A percentile compares a stretch with the other conserved stretches of the same genome.
These are phyloP conservation scores for Parascedosporium putredinis DNA, from an alignment of 2,329 filamentous ascomycete genomes.

Conservation along the genomic window DNA sequence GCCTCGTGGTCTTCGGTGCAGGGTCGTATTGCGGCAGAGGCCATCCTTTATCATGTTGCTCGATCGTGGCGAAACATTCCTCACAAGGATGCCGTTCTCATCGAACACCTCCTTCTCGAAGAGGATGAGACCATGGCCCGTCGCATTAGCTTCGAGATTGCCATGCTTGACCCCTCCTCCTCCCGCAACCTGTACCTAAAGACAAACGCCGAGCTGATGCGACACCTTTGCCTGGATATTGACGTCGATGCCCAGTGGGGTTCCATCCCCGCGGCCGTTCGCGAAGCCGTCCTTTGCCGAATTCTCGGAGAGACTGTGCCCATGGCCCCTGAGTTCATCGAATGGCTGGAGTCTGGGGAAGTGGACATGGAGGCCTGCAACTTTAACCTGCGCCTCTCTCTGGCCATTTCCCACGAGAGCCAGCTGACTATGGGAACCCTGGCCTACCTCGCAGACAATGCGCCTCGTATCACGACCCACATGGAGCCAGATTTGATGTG, in stretches of 20 bases:
- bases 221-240: constrained; percentile 22
- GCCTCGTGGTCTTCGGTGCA: constrained; percentile 18
- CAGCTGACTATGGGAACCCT: constrained; percentile 13
- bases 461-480: constrained; percentile 9
- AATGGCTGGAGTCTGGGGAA: constrained; percentile 15
- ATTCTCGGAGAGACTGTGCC: constrained; percentile 17
- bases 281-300: constrained; percentile 20
- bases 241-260: constrained; percentile 23
- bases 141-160: constrained; percentile 23
- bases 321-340: constrained; percentile 15
- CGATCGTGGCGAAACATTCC: constrained; percentile 18
- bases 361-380: constrained; percentile 18
- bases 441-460: constrained; percentile 5
- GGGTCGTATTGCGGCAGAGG: constrained; percentile 18
- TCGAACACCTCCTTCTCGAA: constrained; percentile 22
- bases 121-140: constrained; percentile 17
- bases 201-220: constrained; percentile 21
- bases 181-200: constrained; percentile 17
- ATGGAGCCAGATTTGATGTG: constrained; percentile 12
- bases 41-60: constrained; percentile 24
- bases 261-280: constrained; percentile 17
- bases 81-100: constrained; percentile 19
- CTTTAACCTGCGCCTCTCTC: constrained; percentile 17
- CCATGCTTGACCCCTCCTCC: constrained; percentile 16
- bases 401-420: constrained; percentile 7